Percentiles rank a stretch among this genome's conserved stretches.
phyloP scores from a whole-genome alignment of 2,329 filamentous ascomycete genomes.

The Karstenula rhodostoma region DNA sequence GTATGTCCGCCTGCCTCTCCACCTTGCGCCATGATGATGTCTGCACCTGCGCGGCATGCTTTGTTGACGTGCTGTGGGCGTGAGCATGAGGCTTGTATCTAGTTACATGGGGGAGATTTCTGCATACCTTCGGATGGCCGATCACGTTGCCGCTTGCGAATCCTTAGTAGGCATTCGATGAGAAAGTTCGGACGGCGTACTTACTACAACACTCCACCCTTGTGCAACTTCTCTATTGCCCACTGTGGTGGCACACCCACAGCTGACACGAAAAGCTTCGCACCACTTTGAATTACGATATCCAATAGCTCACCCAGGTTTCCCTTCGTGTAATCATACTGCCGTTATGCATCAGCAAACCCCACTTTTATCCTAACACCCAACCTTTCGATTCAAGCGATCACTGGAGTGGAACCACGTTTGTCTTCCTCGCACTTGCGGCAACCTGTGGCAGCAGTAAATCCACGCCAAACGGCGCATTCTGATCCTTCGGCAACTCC shows the following conservation, averaged over 20 bases:
- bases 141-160: background rate
- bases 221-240: slow-evolving; percentile 44
- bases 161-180: background rate
- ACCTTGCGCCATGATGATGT: slow-evolving; percentile 41
- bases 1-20: slow-evolving; percentile 42
- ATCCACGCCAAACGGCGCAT: slow-evolving; percentile 47
- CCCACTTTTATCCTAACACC: background rate
- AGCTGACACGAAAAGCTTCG: slow-evolving; percentile 47
- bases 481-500: slow-evolving; percentile 30
- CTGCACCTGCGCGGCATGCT: slow-evolving; percentile 36
- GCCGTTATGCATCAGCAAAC: background rate
- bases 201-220: slow-evolving; percentile 37
- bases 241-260: slow-evolving; percentile 43
- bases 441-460: slow-evolving; percentile 47
- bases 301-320: slow-evolving; percentile 41
- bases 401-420: slow-evolving; percentile 17
- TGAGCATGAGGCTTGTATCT: background rate
- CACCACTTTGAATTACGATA: slow-evolving; percentile 43
- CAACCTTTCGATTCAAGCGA: background rate
- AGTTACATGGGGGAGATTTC: background rate
- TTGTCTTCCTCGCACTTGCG: slow-evolving; percentile 44
- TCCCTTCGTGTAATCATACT: slow-evolving; percentile 46
- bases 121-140: background rate
- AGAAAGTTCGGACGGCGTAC: slow-evolving; percentile 27
- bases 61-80: slow-evolving; percentile 42